Conservation (phyloP, 345 rosid genomes). For the Physaria fendleri region DNA sequence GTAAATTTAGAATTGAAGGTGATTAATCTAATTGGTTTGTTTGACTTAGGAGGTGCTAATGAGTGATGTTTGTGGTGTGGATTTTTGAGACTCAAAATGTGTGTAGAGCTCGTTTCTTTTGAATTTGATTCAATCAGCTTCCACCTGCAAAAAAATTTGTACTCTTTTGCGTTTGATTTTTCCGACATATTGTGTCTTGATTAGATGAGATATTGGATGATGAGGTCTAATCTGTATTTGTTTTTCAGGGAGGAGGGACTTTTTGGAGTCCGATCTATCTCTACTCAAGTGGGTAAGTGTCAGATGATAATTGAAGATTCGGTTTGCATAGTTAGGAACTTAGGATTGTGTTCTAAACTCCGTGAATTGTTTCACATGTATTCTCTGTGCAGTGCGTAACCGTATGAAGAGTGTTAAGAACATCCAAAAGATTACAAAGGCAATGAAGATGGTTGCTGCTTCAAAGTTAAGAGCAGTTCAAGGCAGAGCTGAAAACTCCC, state of each 20-base stretch:
- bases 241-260: slow-evolving; percentile 66
- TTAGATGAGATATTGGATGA: no score
- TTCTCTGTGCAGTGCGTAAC: slow-evolving; percentile 68
- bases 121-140: background rate
- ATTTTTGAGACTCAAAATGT: no score
- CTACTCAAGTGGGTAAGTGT: slow-evolving; percentile 83
- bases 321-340: no score
- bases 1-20: no score
- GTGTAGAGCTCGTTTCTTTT: background rate
- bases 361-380: background rate
- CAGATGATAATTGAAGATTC: no score
- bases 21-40: no score
- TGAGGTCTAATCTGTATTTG: slow-evolving; percentile 10
- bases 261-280: slow-evolving; percentile 65
- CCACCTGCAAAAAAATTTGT: background rate
- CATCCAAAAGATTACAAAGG: slow-evolving; percentile 96
- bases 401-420: slow-evolving; percentile 98
- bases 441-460: slow-evolving; percentile 99
- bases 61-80: no score
- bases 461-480: slow-evolving; percentile 89
- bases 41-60: no score
- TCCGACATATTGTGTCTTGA: no score
- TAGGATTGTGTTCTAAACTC: background rate
- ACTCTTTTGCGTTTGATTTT: background rate
- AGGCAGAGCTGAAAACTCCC: slow-evolving; percentile 82